Conservation (phyloP, 2,329 filamentous ascomycete genomes). For the Epicoccum sorghinum region DNA sequence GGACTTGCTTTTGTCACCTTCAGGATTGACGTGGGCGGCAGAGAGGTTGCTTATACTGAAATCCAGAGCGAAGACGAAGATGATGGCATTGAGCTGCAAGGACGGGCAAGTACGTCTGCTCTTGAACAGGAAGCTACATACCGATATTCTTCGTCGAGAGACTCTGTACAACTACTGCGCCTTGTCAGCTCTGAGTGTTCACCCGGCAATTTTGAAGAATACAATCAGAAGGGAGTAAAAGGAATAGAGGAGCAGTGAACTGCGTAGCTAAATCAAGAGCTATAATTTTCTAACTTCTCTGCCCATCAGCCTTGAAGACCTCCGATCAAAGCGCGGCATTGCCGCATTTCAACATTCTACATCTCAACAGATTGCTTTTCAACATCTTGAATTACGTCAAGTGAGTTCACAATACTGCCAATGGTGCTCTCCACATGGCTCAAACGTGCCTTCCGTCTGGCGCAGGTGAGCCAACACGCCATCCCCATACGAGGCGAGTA, state of each 20-base stretch:
- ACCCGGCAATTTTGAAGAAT: no score
- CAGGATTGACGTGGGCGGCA: slow-evolving; percentile 33
- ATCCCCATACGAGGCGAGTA: neutral
- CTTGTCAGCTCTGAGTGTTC: neutral
- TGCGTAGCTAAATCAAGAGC: no score
- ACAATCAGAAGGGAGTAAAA: no score
- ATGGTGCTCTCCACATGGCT: neutral
- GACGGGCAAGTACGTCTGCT: slow-evolving; percentile 21
- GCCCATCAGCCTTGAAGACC: no score
- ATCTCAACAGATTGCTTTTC: no score
- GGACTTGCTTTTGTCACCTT: slow-evolving; percentile 37
- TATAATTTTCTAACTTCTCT: no score
- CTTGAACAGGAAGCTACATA: slow-evolving; percentile 9
- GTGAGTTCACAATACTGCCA: no score
- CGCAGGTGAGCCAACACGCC: neutral
- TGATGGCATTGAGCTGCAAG: slow-evolving; percentile 8
- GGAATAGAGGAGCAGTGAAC: no score
- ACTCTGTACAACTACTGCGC: neutral
- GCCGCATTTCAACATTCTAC: no score
- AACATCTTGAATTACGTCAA: no score
- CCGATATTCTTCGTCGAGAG: slow-evolving; percentile 13
- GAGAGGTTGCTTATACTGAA: slow-evolving; percentile 27
- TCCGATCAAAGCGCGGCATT: no score
- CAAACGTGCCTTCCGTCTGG: neutral
- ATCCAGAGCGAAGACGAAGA: slow-evolving; percentile 24